Evolutionary conservation across 2,329 filamentous ascomycete species (phyloP).

Genomic region (Cordyceps sp.): DNA sequence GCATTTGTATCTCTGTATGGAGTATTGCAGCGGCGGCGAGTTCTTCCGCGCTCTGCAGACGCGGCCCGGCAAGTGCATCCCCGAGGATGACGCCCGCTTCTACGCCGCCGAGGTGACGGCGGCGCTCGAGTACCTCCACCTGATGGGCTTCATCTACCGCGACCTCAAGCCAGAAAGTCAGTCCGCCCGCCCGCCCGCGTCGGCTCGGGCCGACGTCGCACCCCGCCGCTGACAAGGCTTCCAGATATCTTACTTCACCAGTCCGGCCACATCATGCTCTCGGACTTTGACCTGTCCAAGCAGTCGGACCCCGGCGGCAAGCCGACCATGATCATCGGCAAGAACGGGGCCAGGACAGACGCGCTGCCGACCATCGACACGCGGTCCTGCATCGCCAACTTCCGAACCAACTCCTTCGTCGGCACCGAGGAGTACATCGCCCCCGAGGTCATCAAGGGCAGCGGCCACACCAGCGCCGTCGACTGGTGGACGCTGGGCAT

Average conservation of each 20-base stretch:
- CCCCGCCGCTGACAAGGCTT: too few relatives aligned
- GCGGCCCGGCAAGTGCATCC: conserved; percentile 89
- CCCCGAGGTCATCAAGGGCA: conserved; percentile 96
- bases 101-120: conserved; percentile 97
- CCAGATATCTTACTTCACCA: conserved; percentile 92
- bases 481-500: conserved; percentile 99
- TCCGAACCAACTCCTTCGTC: conserved; percentile 95
- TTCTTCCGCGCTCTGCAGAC: conserved; percentile 97
- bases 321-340: conserved; percentile 92
- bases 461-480: conserved; percentile 92
- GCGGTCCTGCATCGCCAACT: conserved; percentile 94
- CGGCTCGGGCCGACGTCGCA: too few relatives aligned
- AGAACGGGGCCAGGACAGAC: conserved; percentile 70
- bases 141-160: conserved; percentile 99
- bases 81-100: conserved; percentile 91
- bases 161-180: conserved; percentile 95
- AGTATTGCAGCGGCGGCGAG: conserved; percentile 96
- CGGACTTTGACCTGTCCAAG: conserved; percentile 95
- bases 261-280: conserved; percentile 99
- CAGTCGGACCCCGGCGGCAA: conserved; percentile 92
- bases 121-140: conserved; percentile 85
- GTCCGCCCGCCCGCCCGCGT: conserved; percentile 18
- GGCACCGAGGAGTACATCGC: conserved; percentile 98
- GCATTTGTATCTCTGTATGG: conserved; percentile 98
- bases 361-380: conserved; percentile 95